Evolutionary conservation across 768 basidiomycete genomes (phyloP), one percentile per base, ranked within the genome.

Genomic region (Mycena kentingensis): DNA sequence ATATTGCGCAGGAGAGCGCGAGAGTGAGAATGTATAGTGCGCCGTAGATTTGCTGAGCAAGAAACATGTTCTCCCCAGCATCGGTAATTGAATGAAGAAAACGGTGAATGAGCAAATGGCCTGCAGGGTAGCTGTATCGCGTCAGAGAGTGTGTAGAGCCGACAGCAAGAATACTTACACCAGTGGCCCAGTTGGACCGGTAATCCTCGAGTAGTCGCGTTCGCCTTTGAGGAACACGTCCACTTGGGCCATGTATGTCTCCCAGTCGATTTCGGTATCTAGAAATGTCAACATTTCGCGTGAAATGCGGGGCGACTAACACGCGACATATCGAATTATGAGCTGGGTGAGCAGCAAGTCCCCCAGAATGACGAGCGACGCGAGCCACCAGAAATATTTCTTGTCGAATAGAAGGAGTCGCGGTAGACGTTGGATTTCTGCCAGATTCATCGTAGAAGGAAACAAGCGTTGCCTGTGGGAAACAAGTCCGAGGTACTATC

Each of bases 231-330:
- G 62, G 71, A 90, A 93, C 35, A 88, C 66, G 50, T 86, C 78
- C 1, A 90, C 80, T 47, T 98, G 97, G 46, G 87, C 74, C 84
- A 98, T 93, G 66, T 99, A 99, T 0, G 97, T 98, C 63, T 87
- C 81, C 85, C 92, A 98, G 72, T 99, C 97, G 62, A 99, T 99
- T 71, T 99, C 95, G 11, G 97, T 98, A 73, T 95, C 96, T 98
- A 74, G 45, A 46, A 61, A 31, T 29, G 19, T 35, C 65, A 50
- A 62, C n/a, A n/a, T n/a, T n/a, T n/a, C n/a, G n/a, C n/a, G n/a
- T n/a, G n/a, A n/a, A n/a, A 43, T 21, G 27, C 47, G 42, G 25
- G 39, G 36, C 55, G 26, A 16, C 21, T 18, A 45, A 28, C 28
- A 39, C 31, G 37, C 41, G 25, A 41, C 54, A 65, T 85, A 85